Base-by-base conservation (phyloP, 495 filamentous ascomycete genomes). In the Daldinia bambusicola region DNA sequence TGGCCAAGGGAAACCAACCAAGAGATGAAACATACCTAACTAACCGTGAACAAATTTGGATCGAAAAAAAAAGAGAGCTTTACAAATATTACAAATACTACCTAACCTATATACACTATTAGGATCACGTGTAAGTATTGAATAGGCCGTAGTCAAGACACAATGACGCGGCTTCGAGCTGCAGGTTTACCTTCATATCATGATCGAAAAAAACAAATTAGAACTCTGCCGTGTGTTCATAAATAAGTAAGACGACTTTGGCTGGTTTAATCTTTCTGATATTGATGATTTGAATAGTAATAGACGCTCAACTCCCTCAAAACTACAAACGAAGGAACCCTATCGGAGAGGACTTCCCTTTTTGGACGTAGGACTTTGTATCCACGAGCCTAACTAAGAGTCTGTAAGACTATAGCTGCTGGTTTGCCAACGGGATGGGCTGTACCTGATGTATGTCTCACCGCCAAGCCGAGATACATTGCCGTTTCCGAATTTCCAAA, bases 391-490 rank as follows among this genome's bases (percentile, higher is more conserved):
- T 45, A 45, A 18, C 14, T 45, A 12, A 48, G 26, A 26, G 26
- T 26, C 26, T 1, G 26, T 3, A 48, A 48, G 43, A 22, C 20
- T 8, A 48, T 22, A 22, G 43, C 43, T 48, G 20, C 43, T 48
- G 8, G 43, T 48, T 48, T 48, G 30, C 55, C 31, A 36, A 16
- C 6, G 52, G 43, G n/a, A 61, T 45, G 58, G 37, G 58, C 30
- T 13, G 63, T 71, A 52, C 53, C 63, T 63, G 32, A 67, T 64
- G 64, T 64, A 57, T 72, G 70, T 72, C 61, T 72, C 59, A 68
- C 45, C 20, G 12, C 55, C 50, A 40, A 67, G 69, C 69, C 55
- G 37, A 37, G 56, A 30, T 20, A 48, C 14, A 22, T 63, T 34
- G 31, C 26, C 58, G 30, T 16, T 18, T 16, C 48, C 65, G 51